phyloP scores from a whole-genome alignment of 1,284 basidiomycete genomes.

The Ceratobasidium sp. region DNA sequence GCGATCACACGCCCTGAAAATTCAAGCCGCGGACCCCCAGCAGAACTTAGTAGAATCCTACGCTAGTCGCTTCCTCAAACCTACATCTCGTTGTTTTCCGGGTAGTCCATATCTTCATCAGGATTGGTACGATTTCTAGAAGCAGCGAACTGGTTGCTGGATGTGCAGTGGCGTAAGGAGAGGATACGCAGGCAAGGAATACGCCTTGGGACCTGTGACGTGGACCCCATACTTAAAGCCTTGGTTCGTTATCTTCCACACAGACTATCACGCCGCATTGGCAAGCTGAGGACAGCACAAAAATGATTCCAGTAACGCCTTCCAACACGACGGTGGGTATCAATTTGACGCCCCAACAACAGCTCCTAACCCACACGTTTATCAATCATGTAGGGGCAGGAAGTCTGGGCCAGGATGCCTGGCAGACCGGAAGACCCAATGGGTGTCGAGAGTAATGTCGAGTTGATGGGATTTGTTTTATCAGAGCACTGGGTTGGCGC shows the following conservation, averaged over 20 bases:
- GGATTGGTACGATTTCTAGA: not conserved
- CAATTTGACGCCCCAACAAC: not conserved
- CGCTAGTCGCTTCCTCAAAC: not conserved
- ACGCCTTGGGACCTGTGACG: not conserved
- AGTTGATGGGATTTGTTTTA: conserved; percentile 28
- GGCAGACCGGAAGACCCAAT: conserved; percentile 13
- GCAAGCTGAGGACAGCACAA: no score
- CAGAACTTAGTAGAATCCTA: no score
- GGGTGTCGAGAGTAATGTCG: conserved; percentile 33
- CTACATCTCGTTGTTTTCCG: not conserved
- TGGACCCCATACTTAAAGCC: not conserved
- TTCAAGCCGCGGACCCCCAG: no score
- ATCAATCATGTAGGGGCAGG: conserved; percentile 7
- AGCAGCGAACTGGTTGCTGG: conserved; percentile 15
- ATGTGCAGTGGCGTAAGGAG: conserved; percentile 18
- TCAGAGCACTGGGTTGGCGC: conserved; percentile 20
- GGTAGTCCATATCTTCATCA: not conserved
- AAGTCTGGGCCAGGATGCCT: conserved; percentile 39
- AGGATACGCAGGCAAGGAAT: not conserved
- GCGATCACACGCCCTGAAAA: no score
- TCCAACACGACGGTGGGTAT: conserved; percentile 6
- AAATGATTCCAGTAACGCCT: conserved; percentile 31
- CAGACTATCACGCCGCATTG: no score
- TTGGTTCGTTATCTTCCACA: not conserved
- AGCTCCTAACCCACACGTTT: not conserved